These are phyloP conservation scores for Acorus calamus DNA, from an alignment of 106 monocot genomes.

Conservation along the genomic window DNA sequence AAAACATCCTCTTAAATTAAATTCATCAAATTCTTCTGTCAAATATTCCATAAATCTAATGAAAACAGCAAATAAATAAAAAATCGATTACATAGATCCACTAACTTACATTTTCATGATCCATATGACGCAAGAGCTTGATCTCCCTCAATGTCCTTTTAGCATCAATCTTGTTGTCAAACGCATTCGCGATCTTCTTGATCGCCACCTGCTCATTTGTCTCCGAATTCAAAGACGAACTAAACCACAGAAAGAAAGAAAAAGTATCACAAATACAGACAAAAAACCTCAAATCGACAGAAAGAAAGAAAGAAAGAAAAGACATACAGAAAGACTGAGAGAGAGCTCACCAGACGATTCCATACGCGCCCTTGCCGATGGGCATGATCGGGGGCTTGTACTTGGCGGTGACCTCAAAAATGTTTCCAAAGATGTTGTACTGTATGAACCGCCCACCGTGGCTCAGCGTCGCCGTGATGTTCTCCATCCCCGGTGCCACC, in stretches of 20 bases:
- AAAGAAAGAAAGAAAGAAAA: neutral
- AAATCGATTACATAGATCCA: neutral
- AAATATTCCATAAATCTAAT: neutral
- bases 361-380: conserved; percentile 94
- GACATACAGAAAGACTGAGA: neutral
- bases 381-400: conserved; percentile 97
- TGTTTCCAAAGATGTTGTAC: conserved; percentile 94
- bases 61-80: neutral
- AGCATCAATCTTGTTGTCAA: conserved; percentile 93
- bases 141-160: conserved; percentile 96
- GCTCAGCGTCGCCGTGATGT: conserved; percentile 48
- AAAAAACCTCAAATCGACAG: neutral
- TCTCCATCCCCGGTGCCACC: conserved; percentile 18
- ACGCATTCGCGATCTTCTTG: conserved; percentile 96
- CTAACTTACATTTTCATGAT: conserved; percentile 86
- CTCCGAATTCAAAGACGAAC: conserved; percentile 86
- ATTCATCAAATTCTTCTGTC: too few relatives aligned
- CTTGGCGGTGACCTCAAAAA: conserved; percentile 88
- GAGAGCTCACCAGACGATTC: conserved; percentile 67
- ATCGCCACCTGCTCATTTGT: conserved; percentile 95
- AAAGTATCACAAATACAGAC: neutral
- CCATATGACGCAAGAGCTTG: conserved; percentile 93
- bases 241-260: conserved; percentile 12
- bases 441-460: conserved; percentile 88
- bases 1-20: too few relatives aligned